phyloP scores from a whole-genome alignment of 495 filamentous ascomycete species.

The Podospora australis region DNA sequence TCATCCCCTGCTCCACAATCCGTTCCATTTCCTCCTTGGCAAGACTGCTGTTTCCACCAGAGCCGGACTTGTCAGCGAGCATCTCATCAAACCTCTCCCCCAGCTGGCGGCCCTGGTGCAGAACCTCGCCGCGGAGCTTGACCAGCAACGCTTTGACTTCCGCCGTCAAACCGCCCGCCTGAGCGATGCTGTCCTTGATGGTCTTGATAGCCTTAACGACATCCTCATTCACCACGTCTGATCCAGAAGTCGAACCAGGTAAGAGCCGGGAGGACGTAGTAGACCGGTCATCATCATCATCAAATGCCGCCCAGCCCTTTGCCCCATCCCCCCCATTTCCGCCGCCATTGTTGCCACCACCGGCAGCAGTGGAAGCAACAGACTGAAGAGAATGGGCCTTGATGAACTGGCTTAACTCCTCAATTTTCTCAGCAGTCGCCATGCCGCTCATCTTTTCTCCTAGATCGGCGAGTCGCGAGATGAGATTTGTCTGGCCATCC shows the following conservation, averaged over 20 bases:
- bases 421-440: constrained; percentile 70
- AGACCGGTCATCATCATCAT: constrained; percentile 28
- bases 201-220: constrained; percentile 68
- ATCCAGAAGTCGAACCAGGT: neutral
- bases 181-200: constrained; percentile 80
- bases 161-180: constrained; percentile 77
- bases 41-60: constrained; percentile 42
- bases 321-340: constrained; percentile 32
- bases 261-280: constrained; percentile 25
- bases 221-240: constrained; percentile 52
- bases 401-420: constrained; percentile 70
- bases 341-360: constrained; percentile 15
- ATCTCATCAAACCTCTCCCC: constrained; percentile 71
- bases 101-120: constrained; percentile 86
- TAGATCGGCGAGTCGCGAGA: constrained; percentile 62
- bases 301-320: constrained; percentile 38
- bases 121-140: constrained; percentile 84
- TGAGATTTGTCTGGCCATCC: constrained; percentile 77
- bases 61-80: constrained; percentile 27
- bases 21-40: constrained; percentile 64
- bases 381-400: constrained; percentile 59
- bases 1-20: constrained; percentile 72
- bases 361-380: constrained; percentile 39
- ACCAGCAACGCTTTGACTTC: constrained; percentile 85
- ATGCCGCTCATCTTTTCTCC: constrained; percentile 49